Base-by-base conservation (phyloP, 257 asterid genomes). In the Penstemon davidsonii region DNA sequence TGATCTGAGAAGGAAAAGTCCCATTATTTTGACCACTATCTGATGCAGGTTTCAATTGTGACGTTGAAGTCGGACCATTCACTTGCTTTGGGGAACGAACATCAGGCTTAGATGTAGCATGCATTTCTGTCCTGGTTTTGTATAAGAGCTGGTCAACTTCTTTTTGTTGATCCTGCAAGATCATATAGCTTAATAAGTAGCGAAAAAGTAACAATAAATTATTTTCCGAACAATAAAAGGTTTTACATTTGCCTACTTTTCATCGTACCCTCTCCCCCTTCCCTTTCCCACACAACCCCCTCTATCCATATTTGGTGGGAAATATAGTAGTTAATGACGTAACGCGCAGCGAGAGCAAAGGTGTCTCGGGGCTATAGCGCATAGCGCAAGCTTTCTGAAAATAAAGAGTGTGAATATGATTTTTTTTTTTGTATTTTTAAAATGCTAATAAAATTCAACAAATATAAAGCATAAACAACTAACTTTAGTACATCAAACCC, bases 11-110 rank as follows among this genome's bases (percentile, higher is more conserved):
- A 72, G 86, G 87, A 62, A 76, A 70, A 36, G 91, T 68, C 46
- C 83, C 84, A 74, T 82, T 82, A 73, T 74, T 86, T 72, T 83
- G 98, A 37, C 72, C 78, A 78, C 55, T 79, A 43, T 93, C 97
- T 8, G 88, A 76, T 49, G 75, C 85, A 42, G 88, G 60, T 72
- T 86, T 93, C 72, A 72, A 73, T 68, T 84, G 97, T 46, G 95
- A 80, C 47, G 87, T 60, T 25, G 88, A 80, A 56, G 81, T 78
- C 9, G 85, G 85, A 65, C 89, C 87, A 80, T 72, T 90, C 40
- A 59, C 64, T 74, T 83, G 85, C 69, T 88, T 90, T 11, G 99
- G 96, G 59, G 99, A 93, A 66, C 87, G 90, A 61, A 86, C 91
- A 73, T 82, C 91, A 56, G 96, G 71, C 65, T 86, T 93, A 61